Base-by-base conservation (phyloP, 2,329 filamentous ascomycete species). In the Xylariaceae sp. region DNA sequence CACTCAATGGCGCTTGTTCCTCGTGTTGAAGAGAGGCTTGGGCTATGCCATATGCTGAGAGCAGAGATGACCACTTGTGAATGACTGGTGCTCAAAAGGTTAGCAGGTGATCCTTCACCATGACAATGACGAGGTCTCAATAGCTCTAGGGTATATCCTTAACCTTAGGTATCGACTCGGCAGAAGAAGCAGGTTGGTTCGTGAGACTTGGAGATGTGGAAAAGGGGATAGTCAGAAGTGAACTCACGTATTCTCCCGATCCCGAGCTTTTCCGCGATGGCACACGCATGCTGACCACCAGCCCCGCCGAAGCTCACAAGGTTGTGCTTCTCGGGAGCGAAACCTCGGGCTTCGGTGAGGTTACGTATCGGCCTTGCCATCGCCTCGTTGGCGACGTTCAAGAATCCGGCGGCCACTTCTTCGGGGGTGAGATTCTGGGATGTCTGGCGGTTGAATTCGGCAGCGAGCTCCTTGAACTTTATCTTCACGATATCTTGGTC, bases 301-400 rank as follows among this genome's bases (percentile, higher is more conserved):
- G 86, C 86, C 48, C 86, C 85, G 18, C 85, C 85, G 57, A 89
- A 65, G 17, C 52, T 54, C n/a, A 59, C 61, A 4, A 65, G 55
- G 18, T 61, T 51, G 30, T 64, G 62, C 8, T 37, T 31, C 17
- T 31, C 22, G 11, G 39, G 22, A 13, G 22, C 34, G n/a, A 31
- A 41, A 9, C 39, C 39, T 13, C 39, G 33, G 7, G 24, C 39
- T 16, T 41, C 39, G 54, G 55, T 22, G 53, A 55, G 0, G 59
- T 56, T 8, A 56, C 86, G 74, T 45, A 90, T 89, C 0, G 86
- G 86, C 22, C 85, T 71, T 3, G 80, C 82, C 84, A 89, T 88
- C 0, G 83, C 80, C 62, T 87, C 83, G 49, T 88, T 88, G 2
- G 85, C 84, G 33, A 89, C 81, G 45, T 85, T 80, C 55, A 89